Evolutionary conservation across 2,329 filamentous ascomycete genomes (phyloP).

Genomic region (Bipolaris zeicola): DNA sequence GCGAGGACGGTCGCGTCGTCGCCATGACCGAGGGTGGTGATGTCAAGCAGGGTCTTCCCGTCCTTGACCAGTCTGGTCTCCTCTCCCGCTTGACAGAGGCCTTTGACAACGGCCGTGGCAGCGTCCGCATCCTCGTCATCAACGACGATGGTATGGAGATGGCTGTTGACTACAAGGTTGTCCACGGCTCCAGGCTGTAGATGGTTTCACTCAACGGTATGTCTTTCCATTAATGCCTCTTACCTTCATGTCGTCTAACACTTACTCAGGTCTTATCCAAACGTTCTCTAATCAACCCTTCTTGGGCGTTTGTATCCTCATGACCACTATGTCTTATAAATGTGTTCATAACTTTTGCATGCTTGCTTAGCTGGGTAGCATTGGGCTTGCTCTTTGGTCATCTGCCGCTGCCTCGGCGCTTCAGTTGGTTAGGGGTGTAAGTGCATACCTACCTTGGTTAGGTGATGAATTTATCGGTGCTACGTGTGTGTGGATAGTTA

Average conservation of each 20-base stretch:
- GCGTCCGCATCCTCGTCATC: conserved; percentile 93
- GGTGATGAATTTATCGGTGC: conserved; percentile 37
- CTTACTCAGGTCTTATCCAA: conserved; percentile 31
- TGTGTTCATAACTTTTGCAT: conserved; percentile 48
- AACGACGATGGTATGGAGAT: conserved; percentile 92
- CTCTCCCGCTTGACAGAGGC: conserved; percentile 78
- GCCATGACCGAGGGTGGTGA: conserved; percentile 99
- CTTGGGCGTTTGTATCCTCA: conserved; percentile 42
- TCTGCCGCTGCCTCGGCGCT: conserved; percentile 20
- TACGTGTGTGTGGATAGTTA: conserved; percentile 49
- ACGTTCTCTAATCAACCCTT: conserved; percentile 38
- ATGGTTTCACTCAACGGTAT: conserved; percentile 40
- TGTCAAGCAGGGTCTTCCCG: conserved; percentile 92
- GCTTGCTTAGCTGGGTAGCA: conserved; percentile 30
- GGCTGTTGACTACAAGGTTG: conserved; percentile 98
- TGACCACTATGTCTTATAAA: conserved; percentile 35
- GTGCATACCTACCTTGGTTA: conserved; percentile 28
- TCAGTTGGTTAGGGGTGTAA: conserved; percentile 19
- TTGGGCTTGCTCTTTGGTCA: conserved; percentile 22
- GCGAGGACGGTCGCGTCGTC: conserved; percentile 79
- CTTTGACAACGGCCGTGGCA: conserved; percentile 91
- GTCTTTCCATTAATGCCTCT: conserved; percentile 4
- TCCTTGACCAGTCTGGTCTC: conserved; percentile 94
- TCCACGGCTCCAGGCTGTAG: conserved; percentile 76
- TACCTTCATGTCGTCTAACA: conserved; percentile 20